These are phyloP conservation scores for Sindora glabra DNA, from an alignment of 306 rosid genomes.

Conservation along the genomic window DNA sequence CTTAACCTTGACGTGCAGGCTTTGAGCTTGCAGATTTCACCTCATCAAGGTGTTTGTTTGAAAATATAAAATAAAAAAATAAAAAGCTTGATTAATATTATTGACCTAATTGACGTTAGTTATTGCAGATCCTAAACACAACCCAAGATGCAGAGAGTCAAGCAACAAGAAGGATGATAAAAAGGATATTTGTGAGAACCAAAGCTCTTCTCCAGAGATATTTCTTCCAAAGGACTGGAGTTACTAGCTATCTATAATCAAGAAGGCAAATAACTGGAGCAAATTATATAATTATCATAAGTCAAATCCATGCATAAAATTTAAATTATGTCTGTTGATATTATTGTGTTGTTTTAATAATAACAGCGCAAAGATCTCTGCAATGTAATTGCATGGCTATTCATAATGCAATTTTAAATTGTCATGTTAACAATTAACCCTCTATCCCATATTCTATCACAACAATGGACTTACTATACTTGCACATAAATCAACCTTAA, in stretches of 20 bases:
- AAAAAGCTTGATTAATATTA: background rate
- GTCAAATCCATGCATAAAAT: constrained; percentile 8
- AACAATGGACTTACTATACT: too few relatives aligned
- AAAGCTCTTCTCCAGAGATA: constrained; percentile 30
- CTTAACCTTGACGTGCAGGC: constrained; percentile 63
- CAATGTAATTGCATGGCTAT: background rate
- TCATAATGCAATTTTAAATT: too few relatives aligned
- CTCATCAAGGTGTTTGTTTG: constrained; percentile 31
- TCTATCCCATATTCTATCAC: too few relatives aligned
- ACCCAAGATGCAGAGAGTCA: constrained; percentile 14
- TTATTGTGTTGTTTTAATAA: constrained; percentile 2
- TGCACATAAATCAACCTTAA: too few relatives aligned
- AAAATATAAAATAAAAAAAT: too few relatives aligned
- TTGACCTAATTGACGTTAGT: background rate
- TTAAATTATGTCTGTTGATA: too few relatives aligned
- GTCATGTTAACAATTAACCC: too few relatives aligned
- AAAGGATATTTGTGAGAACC: constrained; percentile 27
- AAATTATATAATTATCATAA: too few relatives aligned
- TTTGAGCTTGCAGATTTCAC: constrained; percentile 52
- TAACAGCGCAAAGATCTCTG: background rate
- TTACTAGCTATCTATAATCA: constrained; percentile 21
- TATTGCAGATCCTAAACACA: constrained; percentile 18
- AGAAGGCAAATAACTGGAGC: too few relatives aligned
- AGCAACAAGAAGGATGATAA: constrained; percentile 16
- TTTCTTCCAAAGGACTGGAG: constrained; percentile 89